Evolutionary conservation across 768 basidiomycete genomes (phyloP), one percentile per base, ranked within the genome.

Genomic region (Tulasnella sp.): DNA sequence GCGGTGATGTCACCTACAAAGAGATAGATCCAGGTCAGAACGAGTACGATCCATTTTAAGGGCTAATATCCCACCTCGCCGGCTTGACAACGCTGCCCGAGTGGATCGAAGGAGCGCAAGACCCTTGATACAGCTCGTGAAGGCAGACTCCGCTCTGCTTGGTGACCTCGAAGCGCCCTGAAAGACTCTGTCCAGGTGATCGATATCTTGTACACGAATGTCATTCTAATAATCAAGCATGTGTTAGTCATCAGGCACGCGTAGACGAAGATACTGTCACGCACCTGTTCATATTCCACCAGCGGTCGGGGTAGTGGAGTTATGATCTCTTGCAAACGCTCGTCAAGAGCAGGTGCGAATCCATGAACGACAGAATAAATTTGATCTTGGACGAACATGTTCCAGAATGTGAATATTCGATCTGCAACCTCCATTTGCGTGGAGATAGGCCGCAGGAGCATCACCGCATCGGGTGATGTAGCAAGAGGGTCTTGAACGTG

Each of bases 371-470:
- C 12, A 19, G 39, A 14, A 17, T 40, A 36, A 8, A 40, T 40
- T 17, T 65, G 34, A 17, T 65, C 64, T 40, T 26, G 39, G 17
- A 37, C 39, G 39, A 36, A 65, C 64, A 34, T 36, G 11, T 65
- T 65, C 64, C 64, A 65, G 39, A 65, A 65, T 40, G 64, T 65
- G 39, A 65, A 65, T n/a, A 65, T 65, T 34, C 64, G 34, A 37
- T 65, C 64, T 3, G 64, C 64, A n/a, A 65, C 35, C 22, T 65
- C 35, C 35, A 65, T 65, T 40, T 65, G 64, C n/a, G 6, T 65
- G 19, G 6, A 0, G 5, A 34, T 11, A 12, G 64, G 35, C 39
- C 22, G 22, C 22, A 65, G 34, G 36, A 65, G 64, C n/a, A 17
- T 11, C 26, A 65, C 39, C 39, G 34, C 4, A 7, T 59, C 52